Base-by-base conservation (phyloP, 192 early-diverging fungal species). In the Geranomyces variabilis region DNA sequence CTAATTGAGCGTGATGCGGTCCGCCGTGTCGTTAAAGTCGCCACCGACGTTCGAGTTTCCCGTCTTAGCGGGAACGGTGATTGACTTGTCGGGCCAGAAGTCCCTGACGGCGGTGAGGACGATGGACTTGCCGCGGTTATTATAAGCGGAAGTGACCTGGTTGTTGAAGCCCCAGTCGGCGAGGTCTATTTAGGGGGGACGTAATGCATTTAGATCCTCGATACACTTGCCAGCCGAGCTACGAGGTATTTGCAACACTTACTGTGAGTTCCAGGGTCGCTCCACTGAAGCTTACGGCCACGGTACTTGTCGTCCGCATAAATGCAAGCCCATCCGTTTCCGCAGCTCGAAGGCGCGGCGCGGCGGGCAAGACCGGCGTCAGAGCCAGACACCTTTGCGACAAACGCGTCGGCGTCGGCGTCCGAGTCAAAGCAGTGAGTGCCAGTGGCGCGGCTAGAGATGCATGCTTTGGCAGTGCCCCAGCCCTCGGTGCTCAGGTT, bases 351-450 rank as follows among this genome's bases (percentile, higher is more conserved):
- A 9, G 63, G 41, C 36, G 63, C 63, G 36, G 41, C 45, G 21
- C 21, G 33, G 22, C 63, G n/a, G 30, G 34, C 29, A 24, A 28
- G 59, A 24, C 21, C 29, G 26, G 26, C 4, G 59, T 61, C 51
- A 41, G 36, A 41, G 36, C 36, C 36, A 41, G 36, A 41, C 5
- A 41, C 36, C 5, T 3, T 7, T 9, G 51, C 51, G 8, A 24
- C 15, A 19, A 8, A 46, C 4, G 34, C 63, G 19, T 47, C 22
- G 41, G 21, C 34, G 15, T 65, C 41, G 3, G 31, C 45, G 4
- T 12, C 7, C 31, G 63, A 41, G 63, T 65, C 63, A 36, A 65
- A 65, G 63, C 63, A 65, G 63, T 8, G 36, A 47, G 45, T 60
- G 21, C 29, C 63, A 36, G 63, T 65, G 63, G 31, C 44, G 63